Evolutionary conservation across 2,329 filamentous ascomycete genomes (phyloP), one percentile per base, ranked within the genome.

Genomic region (Paraconiothyrium brasiliense): DNA sequence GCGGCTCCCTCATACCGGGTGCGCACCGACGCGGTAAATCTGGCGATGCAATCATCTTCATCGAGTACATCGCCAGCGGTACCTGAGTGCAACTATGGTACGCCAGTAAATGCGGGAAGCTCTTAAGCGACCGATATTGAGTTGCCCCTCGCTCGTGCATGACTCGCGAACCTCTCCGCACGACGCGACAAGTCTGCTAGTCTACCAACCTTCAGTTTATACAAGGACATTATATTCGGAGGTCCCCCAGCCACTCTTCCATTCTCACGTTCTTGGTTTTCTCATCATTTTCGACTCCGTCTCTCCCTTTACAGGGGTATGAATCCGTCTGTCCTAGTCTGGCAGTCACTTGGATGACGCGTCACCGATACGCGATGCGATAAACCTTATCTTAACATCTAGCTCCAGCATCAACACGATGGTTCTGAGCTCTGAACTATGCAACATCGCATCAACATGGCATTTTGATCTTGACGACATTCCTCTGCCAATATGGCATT

Each of bases 301-400:
- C 13, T 16, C 32, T n/a, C 24, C 16, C 7, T n/a, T 30, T 32
- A 24, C 30, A 22, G 14, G 24, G 13, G 2, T 32, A 16, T n/a
- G 46, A 32, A 30, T 1, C 3, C 2, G 13, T 30, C 14, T 32
- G 3, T 24, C 43, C 32, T 3, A 39, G 32, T 30, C n/a, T 39
- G 20, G 49, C 24, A 24, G 32, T 11, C 32, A 16, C n/a, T 37
- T 35, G 49, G 49, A 27, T 52, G 32, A 54, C 51, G 51, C 51
- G 51, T 54, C 51, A 54, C 37, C 37, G 7, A 43, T 11, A 30
- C 24, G 51, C 51, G 51, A 54, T 11, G 51, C 51, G 37, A 54
- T 44, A 54, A 46, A 24, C n/a, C 43, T 24, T 46, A 46, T 46
- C 43, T n/a, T 24, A 8, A 46, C 44, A 30, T 22, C 46, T 11